phyloP scores from a whole-genome alignment of 306 rosid species.

The Quercus variabilis region DNA sequence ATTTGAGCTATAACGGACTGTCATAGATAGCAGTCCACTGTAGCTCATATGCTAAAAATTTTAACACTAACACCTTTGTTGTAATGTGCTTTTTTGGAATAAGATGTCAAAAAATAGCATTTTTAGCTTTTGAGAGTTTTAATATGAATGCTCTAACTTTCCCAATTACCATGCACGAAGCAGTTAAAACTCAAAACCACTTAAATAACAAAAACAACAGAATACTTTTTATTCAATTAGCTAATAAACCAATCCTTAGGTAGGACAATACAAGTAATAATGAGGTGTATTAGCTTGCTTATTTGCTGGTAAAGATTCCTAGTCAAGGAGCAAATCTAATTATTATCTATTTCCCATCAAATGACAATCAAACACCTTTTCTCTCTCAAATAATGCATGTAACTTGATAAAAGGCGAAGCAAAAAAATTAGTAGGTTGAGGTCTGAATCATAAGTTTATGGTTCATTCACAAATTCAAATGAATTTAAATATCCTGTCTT shows the following conservation, averaged over 20 bases:
- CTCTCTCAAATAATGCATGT: neutral
- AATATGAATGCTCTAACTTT: too few species aligned
- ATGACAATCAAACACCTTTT: neutral
- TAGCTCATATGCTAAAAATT: too few species aligned
- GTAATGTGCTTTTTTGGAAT: too few species aligned
- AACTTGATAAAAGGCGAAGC: neutral
- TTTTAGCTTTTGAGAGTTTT: too few species aligned
- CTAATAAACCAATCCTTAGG: neutral
- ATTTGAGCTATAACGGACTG: too few species aligned
- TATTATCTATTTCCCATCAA: neutral
- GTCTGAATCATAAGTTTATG: neutral
- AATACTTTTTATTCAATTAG: neutral
- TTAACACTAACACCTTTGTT: too few species aligned
- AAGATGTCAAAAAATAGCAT: too few species aligned
- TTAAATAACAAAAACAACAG: neutral
- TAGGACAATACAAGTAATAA: neutral
- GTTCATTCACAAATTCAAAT: neutral
- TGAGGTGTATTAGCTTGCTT: too few species aligned
- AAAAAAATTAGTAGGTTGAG: neutral
- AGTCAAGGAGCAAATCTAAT: neutral
- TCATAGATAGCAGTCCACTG: too few species aligned
- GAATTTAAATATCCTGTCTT: neutral
- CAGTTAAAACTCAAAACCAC: neutral
- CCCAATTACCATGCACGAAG: neutral
- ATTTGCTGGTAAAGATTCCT: too few species aligned